phyloP scores from a whole-genome alignment of 202 grass and related monocot species.

The Saccharum hybrid region DNA sequence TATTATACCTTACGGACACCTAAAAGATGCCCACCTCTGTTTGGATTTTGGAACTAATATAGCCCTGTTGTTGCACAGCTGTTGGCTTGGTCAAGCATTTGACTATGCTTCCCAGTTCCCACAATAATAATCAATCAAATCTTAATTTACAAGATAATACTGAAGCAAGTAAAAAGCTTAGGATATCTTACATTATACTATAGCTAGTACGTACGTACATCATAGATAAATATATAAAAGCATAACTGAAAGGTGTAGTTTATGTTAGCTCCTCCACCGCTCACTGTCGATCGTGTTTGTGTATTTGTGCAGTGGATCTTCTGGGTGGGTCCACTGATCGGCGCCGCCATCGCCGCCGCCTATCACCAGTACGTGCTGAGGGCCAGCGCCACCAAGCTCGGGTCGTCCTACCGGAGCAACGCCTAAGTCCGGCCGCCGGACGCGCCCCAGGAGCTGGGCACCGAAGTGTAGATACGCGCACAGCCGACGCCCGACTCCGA shows the following conservation, averaged over 20 bases:
- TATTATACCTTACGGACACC: conserved; percentile 21
- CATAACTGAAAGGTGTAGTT: neutral
- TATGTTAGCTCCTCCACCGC: neutral
- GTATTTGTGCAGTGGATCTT: conserved; percentile 68
- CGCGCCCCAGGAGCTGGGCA: neutral
- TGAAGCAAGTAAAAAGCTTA: neutral
- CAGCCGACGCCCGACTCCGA: neutral
- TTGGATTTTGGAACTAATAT: neutral
- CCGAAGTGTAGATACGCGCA: conserved; percentile 53
- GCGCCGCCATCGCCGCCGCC: conserved; percentile 71
- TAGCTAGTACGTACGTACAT: neutral
- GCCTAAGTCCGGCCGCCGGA: conserved; percentile 31
- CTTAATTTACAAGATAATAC: conserved; percentile 18
- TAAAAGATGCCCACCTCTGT: conserved; percentile 40
- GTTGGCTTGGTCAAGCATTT: conserved; percentile 30
- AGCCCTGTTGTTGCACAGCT: neutral
- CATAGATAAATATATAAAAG: neutral
- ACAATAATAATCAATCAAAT: conserved; percentile 5
- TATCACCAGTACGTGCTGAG: conserved; percentile 79
- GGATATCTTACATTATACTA: conserved; percentile 1
- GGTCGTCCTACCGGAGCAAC: conserved; percentile 74
- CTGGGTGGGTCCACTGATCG: conserved; percentile 75
- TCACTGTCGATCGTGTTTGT: neutral
- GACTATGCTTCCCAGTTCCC: conserved; percentile 7
- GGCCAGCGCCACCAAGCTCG: conserved; percentile 62